Base-by-base conservation (phyloP, 2,329 filamentous ascomycete genomes). In the Calycina marina region DNA sequence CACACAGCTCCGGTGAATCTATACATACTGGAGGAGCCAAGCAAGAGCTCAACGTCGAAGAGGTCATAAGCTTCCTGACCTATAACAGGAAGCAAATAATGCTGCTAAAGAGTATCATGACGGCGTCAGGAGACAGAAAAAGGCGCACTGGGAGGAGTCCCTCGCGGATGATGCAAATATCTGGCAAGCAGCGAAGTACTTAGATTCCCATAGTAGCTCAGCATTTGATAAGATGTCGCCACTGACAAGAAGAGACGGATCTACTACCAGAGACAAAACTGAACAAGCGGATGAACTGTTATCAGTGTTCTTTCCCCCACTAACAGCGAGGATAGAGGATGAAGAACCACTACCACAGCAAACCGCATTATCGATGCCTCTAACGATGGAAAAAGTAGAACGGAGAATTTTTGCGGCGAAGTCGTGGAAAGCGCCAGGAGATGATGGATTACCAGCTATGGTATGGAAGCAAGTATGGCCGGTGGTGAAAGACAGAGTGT, bases 391-490 rank as follows among this genome's bases (percentile, higher is more conserved):
- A 27, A 12, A 27, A 12, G 25, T 27, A n/a, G 25, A 27, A 27
- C 6, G 25, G 13, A 13, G 12, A 14, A 14, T 27, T 8, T 8
- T 27, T 27, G 12, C 25, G 13, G 25, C 25, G 13, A n/a, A 27
- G 25, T 14, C 25, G 8, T 27, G 25, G 25, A 27, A 27, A 12
- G 25, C 25, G 13, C 25, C 10, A 27, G 25, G 25, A 27, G 25
- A 41, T 38, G 34, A 45, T 25, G 32, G 42, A 26, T 28, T 47
- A 22, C 40, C 35, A 16, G 41, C 38, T 18, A 37, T 41, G 29
- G 40, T 47, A 8, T 48, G 35, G 44, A 43, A 47, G 35, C 34
- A 44, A 32, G 37, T 34, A 4, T 49, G 42, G 45, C 44, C 43
- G 16, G 39, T 36, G 11, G 40, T 49, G 25, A 44, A 43, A 27